These are phyloP conservation scores for Cylindrotheca fusiformis DNA, from an alignment of 108 stramenopile species.

Conservation along the genomic window DNA sequence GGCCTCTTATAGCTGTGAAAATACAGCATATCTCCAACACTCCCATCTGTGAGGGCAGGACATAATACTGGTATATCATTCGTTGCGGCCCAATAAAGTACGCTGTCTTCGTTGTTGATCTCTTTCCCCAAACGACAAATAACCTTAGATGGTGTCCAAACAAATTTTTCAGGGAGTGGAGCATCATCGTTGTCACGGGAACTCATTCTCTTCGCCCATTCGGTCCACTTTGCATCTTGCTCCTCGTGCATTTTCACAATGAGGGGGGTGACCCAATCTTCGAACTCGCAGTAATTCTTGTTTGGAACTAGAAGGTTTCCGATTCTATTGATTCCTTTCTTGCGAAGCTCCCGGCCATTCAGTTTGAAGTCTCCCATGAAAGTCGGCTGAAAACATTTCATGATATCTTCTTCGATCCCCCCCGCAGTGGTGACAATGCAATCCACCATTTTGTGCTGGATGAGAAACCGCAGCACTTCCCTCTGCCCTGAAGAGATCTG, in stretches of 20 bases:
- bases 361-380: slow-evolving; percentile 95
- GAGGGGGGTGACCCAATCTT: slow-evolving; percentile 96
- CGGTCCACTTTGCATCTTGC: slow-evolving; percentile 70
- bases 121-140: slow-evolving; percentile 94
- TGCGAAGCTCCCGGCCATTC: slow-evolving; percentile 81
- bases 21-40: slow-evolving; percentile 99
- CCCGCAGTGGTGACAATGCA: slow-evolving; percentile 97
- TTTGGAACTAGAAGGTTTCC: slow-evolving; percentile 97
- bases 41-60: slow-evolving; percentile 99
- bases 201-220: slow-evolving; percentile 43
- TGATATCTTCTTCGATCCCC: slow-evolving; percentile 98
- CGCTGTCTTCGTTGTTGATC: slow-evolving; percentile 91
- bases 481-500: slow-evolving; percentile 97
- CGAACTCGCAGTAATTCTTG: slow-evolving; percentile 97
- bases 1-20: slow-evolving; percentile 98
- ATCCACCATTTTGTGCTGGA: slow-evolving; percentile 96
- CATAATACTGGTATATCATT: slow-evolving; percentile 98
- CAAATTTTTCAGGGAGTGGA: slow-evolving; percentile 33
- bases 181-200: slow-evolving; percentile 19
- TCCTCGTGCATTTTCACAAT: slow-evolving; percentile 96
- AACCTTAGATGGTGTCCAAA: slow-evolving; percentile 94
- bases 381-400: slow-evolving; percentile 97
- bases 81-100: slow-evolving; percentile 96
- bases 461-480: slow-evolving; percentile 94
- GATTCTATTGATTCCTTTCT: slow-evolving; percentile 96